Base-by-base conservation (phyloP, 83 land plant genomes). In the Picea abies region DNA sequence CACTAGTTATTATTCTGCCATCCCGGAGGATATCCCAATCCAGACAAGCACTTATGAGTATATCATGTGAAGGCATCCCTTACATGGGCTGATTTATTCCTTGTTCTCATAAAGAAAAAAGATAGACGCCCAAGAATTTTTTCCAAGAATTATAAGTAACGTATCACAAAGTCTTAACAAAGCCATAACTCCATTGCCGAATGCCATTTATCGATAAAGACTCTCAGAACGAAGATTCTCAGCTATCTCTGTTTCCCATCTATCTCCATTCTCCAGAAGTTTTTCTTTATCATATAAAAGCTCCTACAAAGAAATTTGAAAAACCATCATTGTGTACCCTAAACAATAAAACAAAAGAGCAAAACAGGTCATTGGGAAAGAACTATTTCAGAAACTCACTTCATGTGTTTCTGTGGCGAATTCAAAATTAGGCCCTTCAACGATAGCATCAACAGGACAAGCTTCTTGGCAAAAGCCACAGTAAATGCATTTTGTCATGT, bases 391-490 rank as follows among this genome's bases (percentile, higher is more conserved):
- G 80, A n/a, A 52, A 37, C 85, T 80, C 63, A 96, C 99, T 94
- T 97, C 99, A 86, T 96, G 99, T 84, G 99, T 97, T 81, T 97
- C 99, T 22, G 99, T 97, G n/a, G 97, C 94, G 86, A 96, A 97
- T 84, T 97, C 99, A 85, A 97, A 97, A 85, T 97, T 97, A 29
- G 99, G 99, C 22, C 99, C 99, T 87, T 97, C 99, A 77, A 96
- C 99, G 84, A 97, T 96, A 23, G 97, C 99, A 91, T 97, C 99
- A 52, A 96, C 99, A 60, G 99, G 99, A 83, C 99, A 97, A 17
- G 99, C 99, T 84, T 97, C 99, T 90, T 97, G 99, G 89, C 99
- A 97, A 79, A 97, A 96, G 44, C 98, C 99, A 87, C 99, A 97
- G 87, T 97, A 97, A 80, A 97, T 97, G 81, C 99, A 97, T 85